Conservation (phyloP, 805 yeast species). For the Kluyveromyces starmeri region DNA sequence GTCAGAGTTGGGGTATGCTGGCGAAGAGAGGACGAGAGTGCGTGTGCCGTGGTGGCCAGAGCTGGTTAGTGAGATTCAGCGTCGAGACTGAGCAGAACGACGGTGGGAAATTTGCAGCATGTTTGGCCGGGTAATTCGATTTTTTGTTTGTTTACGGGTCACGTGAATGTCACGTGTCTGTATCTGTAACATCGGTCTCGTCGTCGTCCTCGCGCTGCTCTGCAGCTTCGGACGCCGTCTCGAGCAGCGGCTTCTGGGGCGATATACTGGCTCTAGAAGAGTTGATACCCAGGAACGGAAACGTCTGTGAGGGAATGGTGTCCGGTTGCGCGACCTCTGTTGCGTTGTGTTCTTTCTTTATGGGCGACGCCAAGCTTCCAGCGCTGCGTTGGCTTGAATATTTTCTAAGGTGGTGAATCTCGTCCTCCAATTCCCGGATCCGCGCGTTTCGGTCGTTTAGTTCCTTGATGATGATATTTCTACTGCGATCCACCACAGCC, state of each 20-base stretch:
- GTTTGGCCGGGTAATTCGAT: no score
- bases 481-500: background rate
- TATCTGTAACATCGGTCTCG: background rate
- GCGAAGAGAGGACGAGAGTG: no score
- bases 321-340: background rate
- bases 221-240: background rate
- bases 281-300: slow-evolving; percentile 1
- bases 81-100: no score
- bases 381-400: background rate
- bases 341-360: background rate
- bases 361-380: background rate
- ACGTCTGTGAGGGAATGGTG: background rate
- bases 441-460: slow-evolving; percentile 1
- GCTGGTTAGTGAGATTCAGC: no score
- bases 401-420: background rate
- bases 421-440: slow-evolving; percentile 2
- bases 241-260: background rate
- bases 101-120: no score
- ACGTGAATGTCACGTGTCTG: background rate
- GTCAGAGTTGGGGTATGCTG: no score
- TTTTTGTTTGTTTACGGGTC: background rate
- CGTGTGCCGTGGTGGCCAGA: no score
- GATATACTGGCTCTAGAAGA: background rate
- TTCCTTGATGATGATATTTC: slow-evolving; percentile 1
- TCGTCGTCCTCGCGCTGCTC: background rate